Evolutionary conservation across 2,329 filamentous ascomycete species (phyloP).

Genomic region (Hirsutella rhossiliensis): DNA sequence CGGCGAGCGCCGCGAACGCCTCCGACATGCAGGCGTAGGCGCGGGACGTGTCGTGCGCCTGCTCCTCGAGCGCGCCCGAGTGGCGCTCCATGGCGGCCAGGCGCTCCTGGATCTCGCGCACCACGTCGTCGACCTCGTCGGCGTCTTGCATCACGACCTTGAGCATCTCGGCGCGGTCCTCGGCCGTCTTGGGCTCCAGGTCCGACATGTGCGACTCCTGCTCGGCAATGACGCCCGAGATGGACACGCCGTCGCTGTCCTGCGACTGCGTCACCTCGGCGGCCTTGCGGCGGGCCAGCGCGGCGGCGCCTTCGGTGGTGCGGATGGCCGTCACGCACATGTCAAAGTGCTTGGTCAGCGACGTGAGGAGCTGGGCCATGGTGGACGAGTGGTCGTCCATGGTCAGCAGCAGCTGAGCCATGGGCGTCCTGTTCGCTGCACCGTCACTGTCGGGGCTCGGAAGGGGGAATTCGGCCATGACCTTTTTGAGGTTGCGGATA

Average conservation of each 20-base stretch:
- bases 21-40: slow-evolving; percentile 46
- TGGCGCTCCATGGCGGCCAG: slow-evolving; percentile 66
- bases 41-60: slow-evolving; percentile 38
- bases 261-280: slow-evolving; percentile 47
- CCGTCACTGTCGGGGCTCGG: slow-evolving; percentile 19
- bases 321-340: slow-evolving; percentile 84
- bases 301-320: slow-evolving; percentile 72
- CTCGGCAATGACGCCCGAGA: slow-evolving; percentile 53
- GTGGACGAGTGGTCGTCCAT: slow-evolving; percentile 66
- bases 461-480: slow-evolving; percentile 29
- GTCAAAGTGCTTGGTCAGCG: slow-evolving; percentile 80
- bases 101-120: slow-evolving; percentile 60
- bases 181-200: slow-evolving; percentile 59
- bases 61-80: slow-evolving; percentile 48
- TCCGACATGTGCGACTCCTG: slow-evolving; percentile 37
- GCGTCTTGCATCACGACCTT: slow-evolving; percentile 65
- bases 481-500: slow-evolving; percentile 51
- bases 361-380: slow-evolving; percentile 72
- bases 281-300: slow-evolving; percentile 54
- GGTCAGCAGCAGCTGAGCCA: slow-evolving; percentile 42
- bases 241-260: slow-evolving; percentile 39
- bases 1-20: slow-evolving; percentile 55
- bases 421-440: slow-evolving; percentile 15
- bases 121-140: slow-evolving; percentile 52
- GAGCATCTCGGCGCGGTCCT: slow-evolving; percentile 75